phyloP scores from a whole-genome alignment of 1,139 yeast genomes.

The Yamadazyma jaroonii region DNA sequence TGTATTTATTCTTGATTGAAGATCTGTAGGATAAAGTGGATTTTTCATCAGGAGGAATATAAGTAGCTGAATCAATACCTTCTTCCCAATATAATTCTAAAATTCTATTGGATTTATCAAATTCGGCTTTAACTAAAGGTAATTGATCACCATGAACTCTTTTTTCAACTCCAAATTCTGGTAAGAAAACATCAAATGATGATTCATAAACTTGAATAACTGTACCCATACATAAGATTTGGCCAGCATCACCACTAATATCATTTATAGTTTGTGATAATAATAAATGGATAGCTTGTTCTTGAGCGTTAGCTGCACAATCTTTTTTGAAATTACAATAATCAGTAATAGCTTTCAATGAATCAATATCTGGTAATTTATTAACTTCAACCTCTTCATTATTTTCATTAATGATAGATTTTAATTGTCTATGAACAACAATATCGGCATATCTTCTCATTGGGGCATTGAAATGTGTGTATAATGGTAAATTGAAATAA shows the following conservation, averaged over 20 bases:
- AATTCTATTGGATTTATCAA: conserved; percentile 63
- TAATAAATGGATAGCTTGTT: conserved; percentile 86
- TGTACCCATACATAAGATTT: conserved; percentile 78
- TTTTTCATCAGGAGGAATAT: conserved; percentile 83
- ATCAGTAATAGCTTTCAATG: conserved; percentile 79
- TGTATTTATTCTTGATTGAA: conserved; percentile 74
- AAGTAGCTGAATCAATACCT: conserved; percentile 88
- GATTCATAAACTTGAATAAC: conserved; percentile 94
- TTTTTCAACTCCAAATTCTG: conserved; percentile 95
- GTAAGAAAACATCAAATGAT: conserved; percentile 90
- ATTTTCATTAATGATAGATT: conserved; percentile 49
- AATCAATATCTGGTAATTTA: conserved; percentile 51
- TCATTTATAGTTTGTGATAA: conserved; percentile 83
- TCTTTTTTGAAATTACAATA: conserved; percentile 95
- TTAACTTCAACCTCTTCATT: background rate
- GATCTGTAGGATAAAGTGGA: conserved; percentile 72
- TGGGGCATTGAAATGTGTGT: conserved; percentile 94
- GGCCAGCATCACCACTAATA: conserved; percentile 75
- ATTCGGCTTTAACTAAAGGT: conserved; percentile 90
- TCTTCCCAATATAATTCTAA: conserved; percentile 91
- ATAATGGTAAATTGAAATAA: conserved; percentile 76
- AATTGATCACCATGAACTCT: conserved; percentile 97
- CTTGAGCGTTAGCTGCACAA: conserved; percentile 91
- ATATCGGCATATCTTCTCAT: conserved; percentile 89
- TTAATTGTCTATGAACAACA: conserved; percentile 89